Conservation (phyloP, 108 stramenopile species). For the Cyclotella cryptica region DNA sequence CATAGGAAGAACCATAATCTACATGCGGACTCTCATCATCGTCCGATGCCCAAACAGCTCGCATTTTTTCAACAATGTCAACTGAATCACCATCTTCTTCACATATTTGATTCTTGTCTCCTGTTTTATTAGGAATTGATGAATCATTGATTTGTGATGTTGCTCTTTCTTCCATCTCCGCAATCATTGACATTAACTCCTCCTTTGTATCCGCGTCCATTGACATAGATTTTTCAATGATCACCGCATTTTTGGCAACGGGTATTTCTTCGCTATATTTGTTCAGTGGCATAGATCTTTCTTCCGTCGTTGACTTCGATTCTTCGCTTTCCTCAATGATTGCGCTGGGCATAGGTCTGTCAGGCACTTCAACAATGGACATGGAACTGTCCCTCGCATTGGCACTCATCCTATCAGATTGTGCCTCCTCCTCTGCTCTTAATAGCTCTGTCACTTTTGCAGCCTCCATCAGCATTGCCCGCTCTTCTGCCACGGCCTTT, state of each 20-base stretch:
- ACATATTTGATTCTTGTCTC: background rate
- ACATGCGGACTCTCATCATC: constrained; percentile 22
- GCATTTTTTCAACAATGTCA: constrained; percentile 27
- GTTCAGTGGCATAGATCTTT: too few relatives aligned
- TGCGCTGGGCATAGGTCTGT: background rate
- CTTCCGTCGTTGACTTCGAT: too few relatives aligned
- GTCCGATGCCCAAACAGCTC: constrained; percentile 25
- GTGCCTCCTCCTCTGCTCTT: too few relatives aligned
- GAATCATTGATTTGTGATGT: background rate
- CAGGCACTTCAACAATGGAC: background rate
- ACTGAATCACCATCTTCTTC: background rate
- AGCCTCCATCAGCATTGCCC: too few relatives aligned
- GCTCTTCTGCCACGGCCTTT: constrained; percentile 7
- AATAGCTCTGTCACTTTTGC: too few relatives aligned
- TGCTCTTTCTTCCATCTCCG: constrained; percentile 7
- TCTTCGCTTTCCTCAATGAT: too few relatives aligned
- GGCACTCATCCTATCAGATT: background rate
- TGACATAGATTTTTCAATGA: background rate
- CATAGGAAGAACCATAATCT: constrained; percentile 3
- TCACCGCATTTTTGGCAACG: too few relatives aligned
- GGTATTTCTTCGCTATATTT: too few relatives aligned
- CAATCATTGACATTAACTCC: constrained; percentile 13
- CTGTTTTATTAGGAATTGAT: background rate
- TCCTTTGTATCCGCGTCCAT: constrained; percentile 8
- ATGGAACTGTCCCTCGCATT: background rate